Percentiles rank a stretch among this genome's conserved stretches.
Evolutionary conservation across 1,284 basidiomycete species (phyloP).

Genomic region (Boletus sp.): DNA sequence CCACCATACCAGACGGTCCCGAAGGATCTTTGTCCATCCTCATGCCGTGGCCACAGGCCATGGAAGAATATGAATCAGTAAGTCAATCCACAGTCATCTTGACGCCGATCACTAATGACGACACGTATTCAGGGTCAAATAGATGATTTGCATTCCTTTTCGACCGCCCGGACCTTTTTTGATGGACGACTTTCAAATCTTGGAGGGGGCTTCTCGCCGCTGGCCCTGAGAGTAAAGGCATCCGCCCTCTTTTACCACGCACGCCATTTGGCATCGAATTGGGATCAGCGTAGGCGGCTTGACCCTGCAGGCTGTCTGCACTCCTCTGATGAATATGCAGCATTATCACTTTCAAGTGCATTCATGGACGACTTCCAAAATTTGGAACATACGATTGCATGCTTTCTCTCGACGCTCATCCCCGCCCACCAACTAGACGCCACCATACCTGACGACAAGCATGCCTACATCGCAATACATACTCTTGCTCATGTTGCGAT

Average conservation of each 20-base stretch:
- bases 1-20: conserved; percentile 48
- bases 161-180: conserved; percentile 60
- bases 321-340: conserved; percentile 29
- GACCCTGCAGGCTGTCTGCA: conserved; percentile 12
- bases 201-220: conserved; percentile 53
- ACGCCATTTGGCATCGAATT: conserved; percentile 52
- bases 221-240: conserved; percentile 66
- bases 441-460: conserved; percentile 54
- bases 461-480: conserved; percentile 55
- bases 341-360: conserved; percentile 41
- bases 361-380: conserved; percentile 55
- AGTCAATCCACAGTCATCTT: conserved; percentile 21
- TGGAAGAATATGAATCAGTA: conserved; percentile 57
- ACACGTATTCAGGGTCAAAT: conserved; percentile 49
- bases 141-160: conserved; percentile 45
- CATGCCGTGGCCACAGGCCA: conserved; percentile 63
- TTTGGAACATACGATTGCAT: conserved; percentile 58
- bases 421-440: conserved; percentile 61
- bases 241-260: conserved; percentile 70
- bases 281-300: conserved; percentile 51
- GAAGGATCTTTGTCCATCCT: conserved; percentile 48
- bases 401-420: conserved; percentile 58
- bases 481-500: conserved; percentile 65
- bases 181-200: conserved; percentile 49
- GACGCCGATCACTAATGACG: conserved; percentile 14